phyloP scores from a whole-genome alignment of 2,329 filamentous ascomycete species.

The Trichoderma cornu-damae region DNA sequence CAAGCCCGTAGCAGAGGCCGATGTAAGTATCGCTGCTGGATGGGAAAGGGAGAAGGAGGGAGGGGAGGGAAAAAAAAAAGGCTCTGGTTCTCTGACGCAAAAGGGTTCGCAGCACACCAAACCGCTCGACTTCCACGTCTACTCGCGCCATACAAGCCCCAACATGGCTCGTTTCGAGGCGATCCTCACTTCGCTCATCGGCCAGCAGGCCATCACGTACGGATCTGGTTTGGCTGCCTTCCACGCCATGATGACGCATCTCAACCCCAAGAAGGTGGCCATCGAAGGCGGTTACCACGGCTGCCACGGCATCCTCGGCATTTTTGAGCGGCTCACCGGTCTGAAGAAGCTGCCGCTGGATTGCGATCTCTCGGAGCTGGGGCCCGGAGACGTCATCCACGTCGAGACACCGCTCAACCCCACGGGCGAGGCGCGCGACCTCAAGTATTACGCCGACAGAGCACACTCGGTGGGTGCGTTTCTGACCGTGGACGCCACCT shows the following conservation, averaged over 20 bases:
- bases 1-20: slow-evolving; percentile 31
- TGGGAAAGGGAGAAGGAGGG: background rate
- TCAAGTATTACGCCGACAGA: slow-evolving; percentile 64
- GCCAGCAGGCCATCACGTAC: slow-evolving; percentile 69
- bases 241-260: slow-evolving; percentile 76
- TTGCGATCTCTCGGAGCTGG: slow-evolving; percentile 60
- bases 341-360: slow-evolving; percentile 68
- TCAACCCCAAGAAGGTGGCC: slow-evolving; percentile 77
- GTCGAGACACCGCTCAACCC: slow-evolving; percentile 94
- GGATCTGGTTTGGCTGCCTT: slow-evolving; percentile 81
- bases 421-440: slow-evolving; percentile 71
- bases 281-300: slow-evolving; percentile 89
- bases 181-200: slow-evolving; percentile 68
- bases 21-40: slow-evolving; percentile 42
- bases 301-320: slow-evolving; percentile 74
- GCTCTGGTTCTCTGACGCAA: background rate
- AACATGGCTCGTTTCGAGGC: slow-evolving; percentile 82
- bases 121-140: slow-evolving; percentile 63
- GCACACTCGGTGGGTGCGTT: slow-evolving; percentile 69
- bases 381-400: slow-evolving; percentile 77
- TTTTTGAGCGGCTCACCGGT: slow-evolving; percentile 71
- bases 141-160: slow-evolving; percentile 74
- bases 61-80: no score
- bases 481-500: slow-evolving; percentile 83
- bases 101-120: background rate